Evolutionary conservation across 768 basidiomycete genomes (phyloP), one percentile per base, ranked within the genome.

Genomic region (Coprinopsis marcescibilis): DNA sequence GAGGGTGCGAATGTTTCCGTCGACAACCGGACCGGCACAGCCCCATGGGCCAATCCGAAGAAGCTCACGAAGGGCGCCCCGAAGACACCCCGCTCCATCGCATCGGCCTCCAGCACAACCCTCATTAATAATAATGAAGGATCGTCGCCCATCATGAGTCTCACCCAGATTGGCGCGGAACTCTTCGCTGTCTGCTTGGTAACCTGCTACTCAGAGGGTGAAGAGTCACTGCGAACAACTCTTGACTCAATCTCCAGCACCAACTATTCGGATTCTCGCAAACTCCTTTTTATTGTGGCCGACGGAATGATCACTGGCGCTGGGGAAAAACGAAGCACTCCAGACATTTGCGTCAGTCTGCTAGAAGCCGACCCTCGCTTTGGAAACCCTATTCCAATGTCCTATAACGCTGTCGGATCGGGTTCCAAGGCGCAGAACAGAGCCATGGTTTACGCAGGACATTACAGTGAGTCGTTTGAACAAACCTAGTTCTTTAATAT

Each of bases 271-370:
- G 96, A 98, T 66, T 72, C 80, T 33, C 76, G 96, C 49, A 99
- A 99, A 61, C 72, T 99, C 17, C 64, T 99, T 39, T 94, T 97
- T 63, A 73, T 99, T 47, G 86, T 99, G 10, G 93, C 93, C 38
- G 96, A 99, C 63, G 96, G 96, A 1, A 96, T 99, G 91, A 93
- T 99, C 54, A 98, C 95, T 0, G 96, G 96, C 26, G 86, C 85
- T 3, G 96, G 96, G 27, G 96, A 98, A 73, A 95, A 93, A 68
- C 74, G 72, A 57, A 93, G 90, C 52, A 99, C 96, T 5, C 96
- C 96, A 5, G 96, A 99, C 63, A 93, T 92, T 37, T 98, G 95
- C 59, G 94, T 98, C 33, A 75, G 82, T 32, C 62, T 99, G 46
- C 64, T 99, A 40, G 93, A 98, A 55, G 88, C 89, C 3, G 96